Percentiles rank a stretch among this genome's conserved stretches.
phyloP scores from a whole-genome alignment of 2,329 filamentous ascomycete species.

The Hymenoscyphus repandus region DNA sequence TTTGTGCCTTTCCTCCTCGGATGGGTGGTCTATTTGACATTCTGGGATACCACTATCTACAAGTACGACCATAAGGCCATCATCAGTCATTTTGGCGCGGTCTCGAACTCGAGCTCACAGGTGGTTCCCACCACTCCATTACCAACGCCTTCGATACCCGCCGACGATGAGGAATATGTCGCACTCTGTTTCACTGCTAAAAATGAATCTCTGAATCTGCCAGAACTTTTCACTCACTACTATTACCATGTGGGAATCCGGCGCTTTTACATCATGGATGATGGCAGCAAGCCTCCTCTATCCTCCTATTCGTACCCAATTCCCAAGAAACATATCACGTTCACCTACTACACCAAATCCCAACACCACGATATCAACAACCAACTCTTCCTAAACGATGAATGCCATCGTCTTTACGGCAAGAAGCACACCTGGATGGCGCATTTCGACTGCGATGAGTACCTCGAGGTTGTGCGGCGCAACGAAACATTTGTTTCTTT shows the following conservation, averaged over 20 bases:
- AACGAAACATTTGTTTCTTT: conserved; percentile 3
- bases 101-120: not conserved
- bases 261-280: conserved; percentile 3
- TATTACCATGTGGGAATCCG: conserved; percentile 3
- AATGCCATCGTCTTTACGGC: not conserved
- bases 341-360: not conserved
- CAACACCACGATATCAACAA: conserved; percentile 1
- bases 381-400: conserved; percentile 3
- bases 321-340: not conserved
- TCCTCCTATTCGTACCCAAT: conserved; percentile 1
- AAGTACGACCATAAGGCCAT: not conserved
- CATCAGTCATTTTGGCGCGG: not conserved
- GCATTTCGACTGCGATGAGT: conserved; percentile 3
- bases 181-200: conserved; percentile 1
- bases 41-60: not conserved
- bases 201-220: conserved; percentile 2
- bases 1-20: not conserved
- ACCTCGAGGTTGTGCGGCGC: conserved; percentile 1
- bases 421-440: conserved; percentile 2
- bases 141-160: not conserved
- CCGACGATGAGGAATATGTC: conserved; percentile 2
- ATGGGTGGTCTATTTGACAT: not conserved
- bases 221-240: conserved; percentile 3
- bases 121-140: not conserved
- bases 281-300: conserved; percentile 1